phyloP scores from a whole-genome alignment of 495 filamentous ascomycete genomes.

The Trichoderma reesei region DNA sequence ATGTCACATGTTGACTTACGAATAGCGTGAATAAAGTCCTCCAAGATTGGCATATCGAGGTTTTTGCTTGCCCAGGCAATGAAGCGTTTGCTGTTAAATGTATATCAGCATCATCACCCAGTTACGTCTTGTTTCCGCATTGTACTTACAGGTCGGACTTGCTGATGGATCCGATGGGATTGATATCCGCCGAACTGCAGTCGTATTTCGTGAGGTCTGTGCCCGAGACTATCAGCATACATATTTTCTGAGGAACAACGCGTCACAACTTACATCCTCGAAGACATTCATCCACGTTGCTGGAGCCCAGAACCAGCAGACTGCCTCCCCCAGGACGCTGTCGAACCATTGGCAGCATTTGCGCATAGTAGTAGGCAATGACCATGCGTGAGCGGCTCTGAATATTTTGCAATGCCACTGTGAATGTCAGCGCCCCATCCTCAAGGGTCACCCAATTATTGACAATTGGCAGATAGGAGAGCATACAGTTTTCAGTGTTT shows the following conservation, averaged over 20 bases:
- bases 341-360: slow-evolving; percentile 51
- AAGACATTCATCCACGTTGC: slow-evolving; percentile 48
- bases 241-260: not conserved
- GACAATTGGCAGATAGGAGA: not conserved
- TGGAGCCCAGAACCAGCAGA: slow-evolving; percentile 31
- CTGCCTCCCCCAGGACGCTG: slow-evolving; percentile 31
- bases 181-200: slow-evolving; percentile 49
- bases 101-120: not conserved
- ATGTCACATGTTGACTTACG: slow-evolving; percentile 83
- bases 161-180: slow-evolving; percentile 63
- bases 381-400: slow-evolving; percentile 80
- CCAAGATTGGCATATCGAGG: slow-evolving; percentile 67
- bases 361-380: slow-evolving; percentile 63
- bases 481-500: slow-evolving; percentile 39
- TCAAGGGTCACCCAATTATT: no score
- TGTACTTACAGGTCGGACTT: slow-evolving; percentile 44
- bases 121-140: not conserved
- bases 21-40: slow-evolving; percentile 65
- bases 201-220: slow-evolving; percentile 44
- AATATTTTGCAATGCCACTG: slow-evolving; percentile 66
- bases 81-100: slow-evolving; percentile 47
- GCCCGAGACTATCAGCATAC: not conserved
- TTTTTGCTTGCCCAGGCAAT: slow-evolving; percentile 52
- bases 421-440: slow-evolving; percentile 11
- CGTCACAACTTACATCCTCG: slow-evolving; percentile 45